Evolutionary conservation across 768 basidiomycete genomes (phyloP).

Genomic region (Termitomyces sp.): DNA sequence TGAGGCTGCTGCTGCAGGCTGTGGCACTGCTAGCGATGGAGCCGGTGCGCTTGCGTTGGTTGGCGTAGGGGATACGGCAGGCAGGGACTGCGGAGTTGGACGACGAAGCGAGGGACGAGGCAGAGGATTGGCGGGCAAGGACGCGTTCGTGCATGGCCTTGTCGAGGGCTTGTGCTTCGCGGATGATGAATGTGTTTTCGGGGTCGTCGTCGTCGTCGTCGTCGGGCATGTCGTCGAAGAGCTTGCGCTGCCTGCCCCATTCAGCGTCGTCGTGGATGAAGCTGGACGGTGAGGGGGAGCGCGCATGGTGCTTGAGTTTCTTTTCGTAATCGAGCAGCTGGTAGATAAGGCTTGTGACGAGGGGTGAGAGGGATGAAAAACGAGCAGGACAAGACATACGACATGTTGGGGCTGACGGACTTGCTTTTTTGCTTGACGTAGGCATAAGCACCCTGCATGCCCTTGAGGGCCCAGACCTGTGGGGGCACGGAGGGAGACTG

Average conservation of each 20-base stretch:
- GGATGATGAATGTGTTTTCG: constrained; percentile 55
- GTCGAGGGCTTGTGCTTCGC: constrained; percentile 78
- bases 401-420: constrained; percentile 91
- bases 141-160: constrained; percentile 84
- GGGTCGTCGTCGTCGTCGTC: constrained; percentile 46
- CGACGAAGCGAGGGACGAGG: constrained; percentile 57
- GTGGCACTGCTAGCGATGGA: constrained; percentile 72
- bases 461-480: constrained; percentile 72
- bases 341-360: constrained; percentile 70
- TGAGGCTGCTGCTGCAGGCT: constrained; percentile 62
- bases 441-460: constrained; percentile 87
- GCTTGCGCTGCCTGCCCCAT: constrained; percentile 65
- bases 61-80: constrained; percentile 58
- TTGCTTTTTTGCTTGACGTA: constrained; percentile 88
- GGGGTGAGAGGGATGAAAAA: constrained; percentile 12
- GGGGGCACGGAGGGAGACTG: constrained; percentile 60
- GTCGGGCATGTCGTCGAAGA: constrained; percentile 50
- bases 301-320: constrained; percentile 44
- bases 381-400: constrained; percentile 47
- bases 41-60: constrained; percentile 59
- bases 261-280: constrained; percentile 69
- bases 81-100: constrained; percentile 45
- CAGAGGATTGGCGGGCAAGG: constrained; percentile 66
- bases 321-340: constrained; percentile 91
- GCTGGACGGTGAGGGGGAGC: constrained; percentile 45